Base-by-base conservation (phyloP, 2,329 filamentous ascomycete species). In the Neophaeococcomyces mojaviensis region DNA sequence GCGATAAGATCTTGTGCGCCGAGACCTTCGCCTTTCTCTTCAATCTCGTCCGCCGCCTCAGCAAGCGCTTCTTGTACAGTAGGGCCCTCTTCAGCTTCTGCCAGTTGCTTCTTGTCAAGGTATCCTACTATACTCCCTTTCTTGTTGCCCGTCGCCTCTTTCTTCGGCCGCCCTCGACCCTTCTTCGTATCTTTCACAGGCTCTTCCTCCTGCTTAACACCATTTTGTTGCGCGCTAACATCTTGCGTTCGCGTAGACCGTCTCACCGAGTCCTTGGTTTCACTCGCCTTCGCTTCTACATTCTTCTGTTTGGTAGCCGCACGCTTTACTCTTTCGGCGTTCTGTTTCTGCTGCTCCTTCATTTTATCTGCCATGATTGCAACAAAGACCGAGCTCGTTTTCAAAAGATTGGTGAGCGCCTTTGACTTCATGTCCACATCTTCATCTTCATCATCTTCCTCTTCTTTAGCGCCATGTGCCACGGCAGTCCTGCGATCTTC, bases 1-100 rank as follows among this genome's bases (percentile, higher is more conserved):
- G 94, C 87, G 47, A 81, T 75, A 13, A 96, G 66, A 44, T 88
- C 76, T 55, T 82, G 79, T 42, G 79, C 73, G 20, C 80, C 78
- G 46, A 83, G 68, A 18, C 77, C 76, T n/a, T 73, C 70, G 2
- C 77, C 72, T 44, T 80, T 74, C 5, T 77, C 69, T 43, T 76
- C 74, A 39, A 74, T 71, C 37, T 79, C 75, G 33, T 75, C 71
- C 0, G 73, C 76, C 5, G 76, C 77, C 51, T 80, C 71, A 47
- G 76, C 73, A 31, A 81, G 60, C 1, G 75, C 77, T 49, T 82
- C 74, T 18, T 75, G 68, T 1, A 82, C 71, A 0, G 70, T 73
- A 3, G 71, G 67, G 22, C 74, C 69, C 1, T 73, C 72, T 15
- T 73, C 69, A 31, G 74, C 70, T 12, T 73, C 68, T 47, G 77